Evolutionary conservation across 2,329 filamentous ascomycete species (phyloP).

Genomic region (Passalora sequoiae): DNA sequence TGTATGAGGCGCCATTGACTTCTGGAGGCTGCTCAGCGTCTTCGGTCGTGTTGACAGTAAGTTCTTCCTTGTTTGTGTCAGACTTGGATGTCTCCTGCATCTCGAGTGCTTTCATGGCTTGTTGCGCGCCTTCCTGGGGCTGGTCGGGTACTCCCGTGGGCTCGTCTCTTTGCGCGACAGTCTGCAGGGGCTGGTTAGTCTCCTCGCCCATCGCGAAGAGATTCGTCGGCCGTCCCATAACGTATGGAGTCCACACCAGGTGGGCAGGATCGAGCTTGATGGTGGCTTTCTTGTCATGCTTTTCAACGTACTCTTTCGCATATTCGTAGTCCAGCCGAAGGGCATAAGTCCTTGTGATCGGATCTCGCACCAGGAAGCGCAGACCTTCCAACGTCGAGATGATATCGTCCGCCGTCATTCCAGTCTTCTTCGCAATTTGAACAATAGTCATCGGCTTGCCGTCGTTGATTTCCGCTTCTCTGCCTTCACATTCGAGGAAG

Average conservation of each 20-base stretch:
- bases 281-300: slow-evolving; percentile 85
- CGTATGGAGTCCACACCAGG: slow-evolving; percentile 91
- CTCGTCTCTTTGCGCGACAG: slow-evolving; percentile 81
- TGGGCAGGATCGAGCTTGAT: slow-evolving; percentile 74
- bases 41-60: slow-evolving; percentile 10
- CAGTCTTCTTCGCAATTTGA: slow-evolving; percentile 78
- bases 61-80: background rate
- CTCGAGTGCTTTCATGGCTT: slow-evolving; percentile 20
- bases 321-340: slow-evolving; percentile 81
- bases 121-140: slow-evolving; percentile 43
- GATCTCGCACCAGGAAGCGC: slow-evolving; percentile 82
- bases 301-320: slow-evolving; percentile 79
- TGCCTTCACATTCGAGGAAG: slow-evolving; percentile 58
- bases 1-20: slow-evolving; percentile 21
- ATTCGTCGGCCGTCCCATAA: slow-evolving; percentile 68
- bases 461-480: slow-evolving; percentile 21
- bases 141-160: slow-evolving; percentile 45
- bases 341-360: slow-evolving; percentile 80
- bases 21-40: slow-evolving; percentile 14
- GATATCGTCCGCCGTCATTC: slow-evolving; percentile 94
- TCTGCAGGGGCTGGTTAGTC: slow-evolving; percentile 54
- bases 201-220: slow-evolving; percentile 36
- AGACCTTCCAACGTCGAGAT: slow-evolving; percentile 88
- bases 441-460: slow-evolving; percentile 45
- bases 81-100: background rate